Evolutionary conservation across 1,139 yeast genomes (phyloP), one percentile per base, ranked within the genome.

Genomic region (Scheffersomyces parashehatae): DNA sequence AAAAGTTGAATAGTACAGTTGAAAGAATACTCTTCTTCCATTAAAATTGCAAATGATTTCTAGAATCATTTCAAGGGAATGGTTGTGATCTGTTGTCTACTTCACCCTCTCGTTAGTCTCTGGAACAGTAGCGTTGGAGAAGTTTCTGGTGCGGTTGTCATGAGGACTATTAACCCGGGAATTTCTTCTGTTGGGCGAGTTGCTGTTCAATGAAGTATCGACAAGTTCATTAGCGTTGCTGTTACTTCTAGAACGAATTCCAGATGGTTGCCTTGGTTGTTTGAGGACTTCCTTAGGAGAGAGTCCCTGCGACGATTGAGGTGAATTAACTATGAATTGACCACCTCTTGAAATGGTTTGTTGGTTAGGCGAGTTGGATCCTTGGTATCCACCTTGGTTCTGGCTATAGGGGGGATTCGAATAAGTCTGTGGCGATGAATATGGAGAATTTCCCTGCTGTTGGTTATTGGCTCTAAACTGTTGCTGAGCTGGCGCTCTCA

Each of bases 231-330:
- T 31, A 6, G 35, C 7, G 20, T 31, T 31, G n/a, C 20, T 31
- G 6, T 31, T 31, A 20, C 20, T 15, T 31, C 35, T 14, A 14
- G 35, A 31, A 5, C 6, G 24, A 31, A 14, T 15, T 15, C 35
- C 35, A 14, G n/a, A 10, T 20, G 26, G 26, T 10, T 31, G 53
- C 36, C 55, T 43, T 39, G 56, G 64, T 36, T 54, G 64, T 30
- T 55, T 55, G 32, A 54, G 52, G 15, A 52, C 50, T 24, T 65
- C 71, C 31, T 60, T 62, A 1, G 73, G 73, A 0, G 73, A 68
- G 28, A 65, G 52, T 0, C 68, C 68, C 43, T 58, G 72, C 0
- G 68, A 58, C 2, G 69, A 61, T 45, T 56, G 69, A 1, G 70
- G 72, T 4, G 69, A 65, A 33, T 60, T 56, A n/a, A 50, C 52